phyloP scores from a whole-genome alignment of 176 grass and related monocot species.

The Ensete glaucum region DNA sequence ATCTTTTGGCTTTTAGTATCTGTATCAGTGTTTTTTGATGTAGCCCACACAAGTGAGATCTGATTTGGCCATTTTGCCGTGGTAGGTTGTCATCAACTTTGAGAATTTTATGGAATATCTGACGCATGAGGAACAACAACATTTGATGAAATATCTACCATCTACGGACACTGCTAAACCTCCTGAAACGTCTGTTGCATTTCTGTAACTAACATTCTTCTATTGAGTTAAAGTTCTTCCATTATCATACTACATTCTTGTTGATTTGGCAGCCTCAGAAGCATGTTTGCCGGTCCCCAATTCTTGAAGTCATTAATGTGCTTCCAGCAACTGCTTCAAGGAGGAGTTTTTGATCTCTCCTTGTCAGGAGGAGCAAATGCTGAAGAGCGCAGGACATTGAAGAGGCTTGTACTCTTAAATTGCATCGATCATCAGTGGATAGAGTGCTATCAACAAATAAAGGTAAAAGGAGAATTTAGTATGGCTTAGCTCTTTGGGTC shows the following conservation, averaged over 20 bases:
- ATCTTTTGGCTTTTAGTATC: background rate
- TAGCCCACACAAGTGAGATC: background rate
- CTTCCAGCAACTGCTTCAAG: background rate
- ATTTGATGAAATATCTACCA: conserved; percentile 3
- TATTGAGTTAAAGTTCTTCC: background rate
- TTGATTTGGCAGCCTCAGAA: background rate
- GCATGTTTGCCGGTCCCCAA: conserved; percentile 1
- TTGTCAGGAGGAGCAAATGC: background rate
- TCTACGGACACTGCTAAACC: conserved; percentile 3
- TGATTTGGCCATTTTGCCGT: background rate
- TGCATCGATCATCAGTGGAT: conserved; percentile 38
- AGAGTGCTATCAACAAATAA: conserved; percentile 38
- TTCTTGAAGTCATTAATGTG: background rate
- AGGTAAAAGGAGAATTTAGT: conserved; percentile 29
- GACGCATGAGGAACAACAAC: conserved; percentile 1
- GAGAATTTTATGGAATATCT: background rate
- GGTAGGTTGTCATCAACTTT: conserved; percentile 3
- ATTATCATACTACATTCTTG: background rate
- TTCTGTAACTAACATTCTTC: background rate
- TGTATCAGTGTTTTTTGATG: background rate
- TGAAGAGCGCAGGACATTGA: background rate
- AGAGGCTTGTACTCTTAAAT: conserved; percentile 22
- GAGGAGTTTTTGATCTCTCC: conserved; percentile 5
- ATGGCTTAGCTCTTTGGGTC: background rate
- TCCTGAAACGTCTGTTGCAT: background rate